phyloP scores from a whole-genome alignment of 805 yeast species.

The Lipomyces orientalis region DNA sequence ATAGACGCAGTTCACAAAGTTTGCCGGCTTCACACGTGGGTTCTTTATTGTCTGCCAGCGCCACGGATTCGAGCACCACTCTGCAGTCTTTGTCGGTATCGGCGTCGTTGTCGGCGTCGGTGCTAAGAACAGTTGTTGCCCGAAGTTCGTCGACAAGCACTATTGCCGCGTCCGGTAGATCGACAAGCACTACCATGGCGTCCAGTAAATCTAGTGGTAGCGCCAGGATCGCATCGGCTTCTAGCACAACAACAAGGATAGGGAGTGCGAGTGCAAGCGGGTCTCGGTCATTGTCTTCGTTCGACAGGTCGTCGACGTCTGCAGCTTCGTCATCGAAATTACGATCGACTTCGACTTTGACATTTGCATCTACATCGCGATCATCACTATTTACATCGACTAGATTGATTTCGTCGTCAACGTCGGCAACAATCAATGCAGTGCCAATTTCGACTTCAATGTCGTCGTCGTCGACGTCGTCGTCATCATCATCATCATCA shows the following conservation, averaged over 20 bases:
- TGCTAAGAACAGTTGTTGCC: neutral
- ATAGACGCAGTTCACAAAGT: neutral
- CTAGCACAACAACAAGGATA: neutral
- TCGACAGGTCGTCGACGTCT: neutral
- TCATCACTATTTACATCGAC: neutral
- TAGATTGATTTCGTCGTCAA: neutral
- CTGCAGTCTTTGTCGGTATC: neutral
- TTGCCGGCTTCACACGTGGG: neutral
- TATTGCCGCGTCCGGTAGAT: too few species aligned
- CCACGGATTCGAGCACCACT: neutral
- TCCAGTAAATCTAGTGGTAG: neutral
- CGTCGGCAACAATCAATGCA: too few species aligned
- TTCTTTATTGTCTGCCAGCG: neutral
- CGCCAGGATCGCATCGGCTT: neutral
- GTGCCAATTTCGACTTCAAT: neutral
- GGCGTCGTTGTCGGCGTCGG: neutral
- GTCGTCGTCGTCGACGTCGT: neutral
- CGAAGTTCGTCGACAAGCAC: neutral
- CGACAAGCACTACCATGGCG: neutral
- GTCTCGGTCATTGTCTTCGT: neutral
- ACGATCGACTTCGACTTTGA: neutral
- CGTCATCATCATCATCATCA: neutral
- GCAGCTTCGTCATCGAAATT: neutral
- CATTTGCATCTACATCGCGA: neutral
- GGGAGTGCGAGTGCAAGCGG: neutral